These are phyloP conservation scores for Nemania serpens DNA, from an alignment of 2,329 filamentous ascomycete species.

Conservation along the genomic window DNA sequence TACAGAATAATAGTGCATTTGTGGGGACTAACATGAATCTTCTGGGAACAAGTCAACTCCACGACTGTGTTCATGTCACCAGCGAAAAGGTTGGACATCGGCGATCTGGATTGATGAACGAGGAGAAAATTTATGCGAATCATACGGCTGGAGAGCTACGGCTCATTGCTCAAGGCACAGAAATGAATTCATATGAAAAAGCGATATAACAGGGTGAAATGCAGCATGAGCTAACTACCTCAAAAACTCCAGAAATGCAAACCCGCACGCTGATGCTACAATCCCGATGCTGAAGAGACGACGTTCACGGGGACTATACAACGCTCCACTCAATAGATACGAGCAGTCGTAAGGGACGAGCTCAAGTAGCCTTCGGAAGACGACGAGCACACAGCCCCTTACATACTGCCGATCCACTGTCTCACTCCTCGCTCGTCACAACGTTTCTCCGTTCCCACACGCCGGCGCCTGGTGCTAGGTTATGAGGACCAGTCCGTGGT, in stretches of 20 bases:
- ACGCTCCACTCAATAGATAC: neutral
- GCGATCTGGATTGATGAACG: too few relatives aligned
- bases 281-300: constrained; percentile 8
- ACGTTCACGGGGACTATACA: neutral
- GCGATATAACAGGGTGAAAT: too few relatives aligned
- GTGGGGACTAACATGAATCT: neutral
- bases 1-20: neutral
- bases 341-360: constrained; percentile 25
- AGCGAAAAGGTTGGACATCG: too few relatives aligned
- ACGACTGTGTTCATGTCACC: too few relatives aligned
- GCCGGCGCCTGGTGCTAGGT: constrained; percentile 28
- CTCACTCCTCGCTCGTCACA: neutral
- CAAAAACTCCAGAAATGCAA: constrained; percentile 7
- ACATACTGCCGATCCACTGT: neutral
- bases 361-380: constrained; percentile 25
- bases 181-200: too few relatives aligned
- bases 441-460: constrained; percentile 12
- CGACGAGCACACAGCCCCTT: constrained; percentile 32
- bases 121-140: too few relatives aligned
- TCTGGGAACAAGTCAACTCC: too few relatives aligned
- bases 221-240: too few relatives aligned
- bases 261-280: constrained; percentile 5
- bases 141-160: too few relatives aligned
- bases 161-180: too few relatives aligned
- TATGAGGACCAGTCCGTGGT: constrained; percentile 35